These are phyloP conservation scores for Paracorniculantispora psalliotae DNA, from an alignment of 2,329 filamentous ascomycete species.

Conservation along the genomic window DNA sequence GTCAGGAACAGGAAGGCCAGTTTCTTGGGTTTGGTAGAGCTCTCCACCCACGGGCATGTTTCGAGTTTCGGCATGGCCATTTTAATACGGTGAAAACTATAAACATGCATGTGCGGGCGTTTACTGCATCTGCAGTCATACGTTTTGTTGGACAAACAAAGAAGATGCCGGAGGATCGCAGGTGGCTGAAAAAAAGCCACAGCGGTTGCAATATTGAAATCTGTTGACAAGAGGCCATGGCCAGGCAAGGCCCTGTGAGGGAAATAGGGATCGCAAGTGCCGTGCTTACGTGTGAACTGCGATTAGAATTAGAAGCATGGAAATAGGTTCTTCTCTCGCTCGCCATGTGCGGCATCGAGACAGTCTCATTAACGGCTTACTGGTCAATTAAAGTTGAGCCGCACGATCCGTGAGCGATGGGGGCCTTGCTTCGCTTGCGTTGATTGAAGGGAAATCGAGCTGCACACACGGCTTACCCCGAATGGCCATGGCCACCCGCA, in stretches of 20 bases:
- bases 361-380: neutral
- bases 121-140: neutral
- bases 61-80: neutral
- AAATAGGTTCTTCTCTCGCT: conserved; percentile 30
- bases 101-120: neutral
- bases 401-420: neutral
- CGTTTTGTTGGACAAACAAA: no score
- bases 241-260: neutral
- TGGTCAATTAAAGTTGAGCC: neutral
- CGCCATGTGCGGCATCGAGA: neutral
- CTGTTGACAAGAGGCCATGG: no score
- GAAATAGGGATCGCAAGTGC: neutral
- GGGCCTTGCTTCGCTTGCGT: neutral
- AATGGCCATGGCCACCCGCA: neutral
- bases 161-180: neutral
- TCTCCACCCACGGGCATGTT: neutral
- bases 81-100: no score
- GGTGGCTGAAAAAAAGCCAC: neutral
- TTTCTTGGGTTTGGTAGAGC: neutral
- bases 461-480: neutral
- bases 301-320: conserved; percentile 54
- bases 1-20: conserved; percentile 2
- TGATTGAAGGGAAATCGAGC: neutral
- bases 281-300: conserved; percentile 26
- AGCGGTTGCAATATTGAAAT: neutral